Percentiles rank a stretch among this genome's conserved stretches.
phyloP scores from a whole-genome alignment of 2,329 filamentous ascomycete species.

The Chaetomium globosum region DNA sequence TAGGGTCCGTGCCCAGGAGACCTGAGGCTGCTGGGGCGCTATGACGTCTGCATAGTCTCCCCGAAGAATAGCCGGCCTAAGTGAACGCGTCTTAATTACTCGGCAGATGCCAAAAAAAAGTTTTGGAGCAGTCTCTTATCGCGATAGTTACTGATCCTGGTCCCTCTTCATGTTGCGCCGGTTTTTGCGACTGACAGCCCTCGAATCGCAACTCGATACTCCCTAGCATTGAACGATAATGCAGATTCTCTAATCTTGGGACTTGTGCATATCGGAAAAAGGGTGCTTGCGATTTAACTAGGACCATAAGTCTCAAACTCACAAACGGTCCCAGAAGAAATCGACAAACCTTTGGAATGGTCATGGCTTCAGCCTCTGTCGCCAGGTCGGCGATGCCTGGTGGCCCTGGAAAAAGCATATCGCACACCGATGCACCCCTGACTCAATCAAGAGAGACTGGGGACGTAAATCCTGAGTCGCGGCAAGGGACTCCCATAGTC shows the following conservation, averaged over 20 bases:
- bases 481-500: slow-evolving; percentile 32
- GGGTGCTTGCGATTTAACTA: too few species aligned
- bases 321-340: neutral
- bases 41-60: slow-evolving; percentile 21
- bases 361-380: slow-evolving; percentile 34
- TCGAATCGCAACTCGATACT: neutral
- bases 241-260: neutral
- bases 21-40: too few species aligned
- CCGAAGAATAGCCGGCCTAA: slow-evolving; percentile 28
- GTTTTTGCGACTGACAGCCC: slow-evolving; percentile 17
- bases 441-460: slow-evolving; percentile 65
- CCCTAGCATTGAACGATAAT: neutral
- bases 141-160: slow-evolving; percentile 17
- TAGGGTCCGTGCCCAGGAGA: slow-evolving; percentile 1
- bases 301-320: neutral
- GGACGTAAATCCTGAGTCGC: slow-evolving; percentile 51
- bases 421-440: slow-evolving; percentile 41
- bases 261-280: neutral
- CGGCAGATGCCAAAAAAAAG: slow-evolving; percentile 23
- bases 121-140: slow-evolving; percentile 23
- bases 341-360: neutral
- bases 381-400: slow-evolving; percentile 29
- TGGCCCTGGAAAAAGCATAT: slow-evolving; percentile 21
- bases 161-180: neutral
- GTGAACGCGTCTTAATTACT: slow-evolving; percentile 23